Conservation (phyloP, 768 basidiomycete species). For the Boletus subcaerulescens region DNA sequence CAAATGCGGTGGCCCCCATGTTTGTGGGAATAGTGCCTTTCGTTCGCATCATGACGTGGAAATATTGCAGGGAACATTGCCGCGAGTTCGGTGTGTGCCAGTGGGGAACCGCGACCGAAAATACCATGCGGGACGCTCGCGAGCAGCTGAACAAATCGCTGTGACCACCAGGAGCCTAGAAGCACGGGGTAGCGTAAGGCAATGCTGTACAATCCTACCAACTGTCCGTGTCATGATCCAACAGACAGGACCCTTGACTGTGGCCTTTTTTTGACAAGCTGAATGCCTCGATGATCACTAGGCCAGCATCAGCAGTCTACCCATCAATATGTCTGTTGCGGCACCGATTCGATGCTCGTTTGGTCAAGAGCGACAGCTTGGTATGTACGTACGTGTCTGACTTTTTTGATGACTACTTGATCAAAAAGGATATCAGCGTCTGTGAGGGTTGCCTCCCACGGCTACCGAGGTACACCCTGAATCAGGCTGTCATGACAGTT, state of each 20-base stretch:
- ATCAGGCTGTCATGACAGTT: neutral
- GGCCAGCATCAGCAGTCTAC: neutral
- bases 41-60: neutral
- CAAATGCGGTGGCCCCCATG: neutral
- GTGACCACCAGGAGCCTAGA: neutral
- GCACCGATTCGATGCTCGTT: constrained; percentile 10
- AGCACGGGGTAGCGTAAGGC: neutral
- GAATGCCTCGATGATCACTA: neutral
- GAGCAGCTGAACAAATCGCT: too few relatives aligned
- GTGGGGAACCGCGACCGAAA: too few relatives aligned
- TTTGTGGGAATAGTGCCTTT: neutral
- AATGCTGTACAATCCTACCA: constrained; percentile 3
- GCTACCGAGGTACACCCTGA: neutral
- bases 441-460: neutral
- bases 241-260: constrained; percentile 9
- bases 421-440: neutral
- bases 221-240: neutral
- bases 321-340: neutral
- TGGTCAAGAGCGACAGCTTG: neutral
- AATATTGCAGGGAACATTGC: neutral
- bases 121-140: too few relatives aligned
- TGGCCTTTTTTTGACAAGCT: constrained; percentile 2
- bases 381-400: neutral
- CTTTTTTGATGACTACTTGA: constrained; percentile 1
- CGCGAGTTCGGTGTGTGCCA: too few relatives aligned